A percentile compares a stretch with the other conserved stretches of the same genome.
Conservation (phyloP, 148 eudicot species). For the Chenopodium suecicum region DNA sequence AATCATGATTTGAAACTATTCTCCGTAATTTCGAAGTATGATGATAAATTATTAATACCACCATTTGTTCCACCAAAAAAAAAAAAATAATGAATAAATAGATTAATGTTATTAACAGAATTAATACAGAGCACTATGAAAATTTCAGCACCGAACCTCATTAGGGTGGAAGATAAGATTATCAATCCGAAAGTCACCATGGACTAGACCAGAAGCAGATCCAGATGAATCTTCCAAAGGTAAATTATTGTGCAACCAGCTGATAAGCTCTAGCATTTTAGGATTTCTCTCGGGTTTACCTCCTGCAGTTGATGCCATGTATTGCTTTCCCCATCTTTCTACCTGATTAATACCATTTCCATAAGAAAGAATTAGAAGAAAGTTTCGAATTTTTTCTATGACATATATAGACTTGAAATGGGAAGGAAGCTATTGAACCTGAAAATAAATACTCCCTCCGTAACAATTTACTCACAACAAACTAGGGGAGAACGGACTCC, state of each 20-base stretch:
- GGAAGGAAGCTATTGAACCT: not conserved
- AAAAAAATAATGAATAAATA: not conserved
- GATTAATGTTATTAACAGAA: not conserved
- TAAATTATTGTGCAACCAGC: constrained; percentile 69
- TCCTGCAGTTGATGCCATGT: constrained; percentile 72
- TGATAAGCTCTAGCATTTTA: constrained; percentile 71
- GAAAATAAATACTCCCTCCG: not conserved
- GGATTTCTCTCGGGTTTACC: constrained; percentile 77
- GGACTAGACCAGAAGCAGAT: constrained; percentile 76
- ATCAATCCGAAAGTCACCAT: constrained; percentile 97
- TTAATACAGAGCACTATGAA: not conserved
- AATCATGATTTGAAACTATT: not conserved
- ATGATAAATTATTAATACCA: not conserved
- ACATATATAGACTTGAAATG: not conserved
- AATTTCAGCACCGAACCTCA: constrained; percentile 52
- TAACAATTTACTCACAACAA: too few species aligned
- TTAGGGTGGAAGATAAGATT: constrained; percentile 91
- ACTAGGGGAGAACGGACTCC: too few species aligned
- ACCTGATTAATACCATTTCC: constrained; percentile 44
- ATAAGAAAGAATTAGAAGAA: constrained; percentile 1
- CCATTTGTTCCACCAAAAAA: not conserved
- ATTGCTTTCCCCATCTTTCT: constrained; percentile 92
- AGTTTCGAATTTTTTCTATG: not conserved
- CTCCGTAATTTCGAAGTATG: not conserved
- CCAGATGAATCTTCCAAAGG: constrained; percentile 85